Base-by-base conservation (phyloP, 257 asterid species). In the Nicotiana knightiana region DNA sequence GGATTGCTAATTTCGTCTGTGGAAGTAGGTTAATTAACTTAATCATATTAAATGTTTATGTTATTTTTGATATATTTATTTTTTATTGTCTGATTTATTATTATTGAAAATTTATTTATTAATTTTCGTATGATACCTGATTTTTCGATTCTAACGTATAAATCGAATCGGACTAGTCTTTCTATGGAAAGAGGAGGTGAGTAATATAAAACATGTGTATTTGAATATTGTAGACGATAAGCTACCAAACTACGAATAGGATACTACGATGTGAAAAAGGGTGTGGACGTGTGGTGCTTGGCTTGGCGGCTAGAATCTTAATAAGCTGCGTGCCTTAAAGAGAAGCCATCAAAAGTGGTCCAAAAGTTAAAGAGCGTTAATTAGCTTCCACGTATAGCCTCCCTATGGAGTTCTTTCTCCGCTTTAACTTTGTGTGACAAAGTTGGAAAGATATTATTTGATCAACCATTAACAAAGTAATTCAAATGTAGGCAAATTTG, bases 331-430 rank as follows among this genome's bases (percentile, higher is more conserved):
- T 87, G 91, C 83, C 86, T 75, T 82, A 67, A 77, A 30, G 86
- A 79, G 89, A 86, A 88, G 91, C 91, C 92, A 87, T 86, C 90
- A 64, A 48, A 84, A 85, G 87, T 90, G 94, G 97, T 90, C 96
- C 96, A 88, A 61, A 39, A 21, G 6, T 24, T 62, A 39, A 59
- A 76, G 84, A 43, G 79, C 83, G 89, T 89, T 86, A 4, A 75
- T 83, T 67, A 61, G 46, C 81, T 85, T 81, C 92, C 96, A 93
- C 89, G 92, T 88, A 90, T 85, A 57, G 51, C 78, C 53, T 9
- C 26, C 43, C 24, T 73, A 5, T 26, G 39, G 26, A 70, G 3
- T 10, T 13, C 46, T 39, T 43, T 2, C 48, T 43, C 51, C 0
- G 1, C 51, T 43, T 39, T 43, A 43, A 43, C 12, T 8, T 8